phyloP scores from a whole-genome alignment of 257 asterid genomes.

The Galeopsis tetrahit region DNA sequence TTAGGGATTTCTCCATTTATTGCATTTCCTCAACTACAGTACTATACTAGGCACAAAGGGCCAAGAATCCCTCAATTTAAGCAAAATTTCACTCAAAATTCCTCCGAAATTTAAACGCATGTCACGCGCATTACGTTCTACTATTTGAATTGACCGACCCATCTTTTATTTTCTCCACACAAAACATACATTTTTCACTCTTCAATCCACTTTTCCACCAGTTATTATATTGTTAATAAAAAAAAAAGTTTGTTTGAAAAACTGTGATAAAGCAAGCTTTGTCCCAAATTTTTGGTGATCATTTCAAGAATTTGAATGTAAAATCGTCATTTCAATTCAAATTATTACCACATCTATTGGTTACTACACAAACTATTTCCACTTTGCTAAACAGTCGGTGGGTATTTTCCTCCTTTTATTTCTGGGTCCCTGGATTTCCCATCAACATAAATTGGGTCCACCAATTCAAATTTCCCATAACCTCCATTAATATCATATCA shows the following conservation, averaged over 20 bases:
- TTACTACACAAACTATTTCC: background rate
- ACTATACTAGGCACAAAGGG: background rate
- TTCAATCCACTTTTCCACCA: background rate
- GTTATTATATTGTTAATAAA: background rate
- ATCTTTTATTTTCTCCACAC: background rate
- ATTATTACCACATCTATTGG: background rate
- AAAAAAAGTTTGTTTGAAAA: slow-evolving; percentile 2
- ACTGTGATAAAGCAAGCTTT: slow-evolving; percentile 1
- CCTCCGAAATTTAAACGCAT: slow-evolving; percentile 25
- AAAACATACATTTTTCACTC: background rate
- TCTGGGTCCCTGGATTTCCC: slow-evolving; percentile 26
- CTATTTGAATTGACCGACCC: background rate
- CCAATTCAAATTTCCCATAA: slow-evolving; percentile 31
- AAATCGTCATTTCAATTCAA: background rate
- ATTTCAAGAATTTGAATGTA: slow-evolving; percentile 15
- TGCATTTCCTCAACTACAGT: slow-evolving; percentile 9
- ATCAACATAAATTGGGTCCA: slow-evolving; percentile 32
- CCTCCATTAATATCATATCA: slow-evolving; percentile 36
- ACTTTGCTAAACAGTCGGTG: slow-evolving; percentile 32
- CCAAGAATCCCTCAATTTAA: slow-evolving; percentile 34
- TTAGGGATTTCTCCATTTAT: slow-evolving; percentile 11
- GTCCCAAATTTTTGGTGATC: background rate
- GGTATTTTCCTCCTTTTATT: slow-evolving; percentile 20
- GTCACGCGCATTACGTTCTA: slow-evolving; percentile 29
- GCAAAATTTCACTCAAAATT: slow-evolving; percentile 39